Evolutionary conservation across 1,284 basidiomycete genomes (phyloP).

Genomic region (Fistulina hepatica): DNA sequence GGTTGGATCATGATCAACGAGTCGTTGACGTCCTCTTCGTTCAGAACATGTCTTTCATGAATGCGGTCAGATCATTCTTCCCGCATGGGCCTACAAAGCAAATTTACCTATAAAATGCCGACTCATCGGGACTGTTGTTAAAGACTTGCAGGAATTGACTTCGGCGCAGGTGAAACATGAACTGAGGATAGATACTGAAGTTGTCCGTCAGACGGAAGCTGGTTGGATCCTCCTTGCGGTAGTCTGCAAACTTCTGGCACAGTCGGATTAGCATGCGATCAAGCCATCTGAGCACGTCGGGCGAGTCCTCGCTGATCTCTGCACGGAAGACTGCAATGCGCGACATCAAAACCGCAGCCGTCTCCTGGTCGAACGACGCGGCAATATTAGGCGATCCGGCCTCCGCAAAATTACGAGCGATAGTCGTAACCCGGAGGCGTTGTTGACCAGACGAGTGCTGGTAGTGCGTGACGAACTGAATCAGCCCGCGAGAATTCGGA

Average conservation of each 20-base stretch:
- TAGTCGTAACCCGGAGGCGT: conserved; percentile 91
- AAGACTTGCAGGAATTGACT: conserved; percentile 99
- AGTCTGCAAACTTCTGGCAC: conserved; percentile 99
- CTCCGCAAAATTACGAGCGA: conserved; percentile 95
- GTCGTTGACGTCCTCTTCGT: conserved; percentile 98
- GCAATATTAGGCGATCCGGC: conserved; percentile 91
- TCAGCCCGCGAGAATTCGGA: conserved; percentile 87
- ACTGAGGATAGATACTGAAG: conserved; percentile 99
- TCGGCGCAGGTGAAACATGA: conserved; percentile 98
- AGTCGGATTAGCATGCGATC: conserved; percentile 98
- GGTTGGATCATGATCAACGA: conserved; percentile 99
- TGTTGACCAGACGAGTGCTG: conserved; percentile 95
- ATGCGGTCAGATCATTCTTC: conserved; percentile 3
- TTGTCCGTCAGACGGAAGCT: conserved; percentile 91
- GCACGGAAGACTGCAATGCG: conserved; percentile 99
- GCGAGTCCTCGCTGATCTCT: conserved; percentile 97
- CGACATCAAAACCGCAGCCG: conserved; percentile 96
- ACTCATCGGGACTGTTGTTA: conserved; percentile 99
- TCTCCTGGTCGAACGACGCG: conserved; percentile 96
- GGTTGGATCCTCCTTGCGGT: conserved; percentile 94
- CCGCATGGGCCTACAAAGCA: neutral
- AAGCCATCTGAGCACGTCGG: conserved; percentile 94
- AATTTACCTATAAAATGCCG: conserved; percentile 87
- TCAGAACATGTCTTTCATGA: conserved; percentile 87
- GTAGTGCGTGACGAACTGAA: conserved; percentile 99